These are phyloP conservation scores for Trichoderma sp. DNA, from an alignment of 2,329 filamentous ascomycete genomes.

Conservation along the genomic window DNA sequence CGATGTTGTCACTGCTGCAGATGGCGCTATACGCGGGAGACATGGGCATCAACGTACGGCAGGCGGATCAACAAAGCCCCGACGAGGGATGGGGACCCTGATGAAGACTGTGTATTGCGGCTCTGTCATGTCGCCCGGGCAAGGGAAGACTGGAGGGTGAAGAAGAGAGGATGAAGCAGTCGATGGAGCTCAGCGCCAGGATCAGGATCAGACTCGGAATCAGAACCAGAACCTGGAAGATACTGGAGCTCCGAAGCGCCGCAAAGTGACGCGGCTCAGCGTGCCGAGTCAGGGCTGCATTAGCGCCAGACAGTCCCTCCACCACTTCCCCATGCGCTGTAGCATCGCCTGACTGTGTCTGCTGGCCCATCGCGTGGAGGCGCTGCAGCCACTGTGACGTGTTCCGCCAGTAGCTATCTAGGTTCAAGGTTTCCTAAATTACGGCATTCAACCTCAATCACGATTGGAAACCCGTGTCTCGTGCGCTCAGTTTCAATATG, in stretches of 20 bases:
- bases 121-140: conserved; percentile 41
- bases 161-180: not conserved
- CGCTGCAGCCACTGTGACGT: not conserved
- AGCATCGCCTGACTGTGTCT: not conserved
- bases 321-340: not conserved
- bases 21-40: not conserved
- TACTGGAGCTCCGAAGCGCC: not conserved
- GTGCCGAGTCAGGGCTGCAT: conserved; percentile 7
- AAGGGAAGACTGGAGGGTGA: not conserved
- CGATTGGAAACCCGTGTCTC: not conserved
- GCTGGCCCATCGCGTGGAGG: not conserved
- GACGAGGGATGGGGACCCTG: conserved; percentile 81
- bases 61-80: conserved; percentile 85
- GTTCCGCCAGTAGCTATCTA: no score
- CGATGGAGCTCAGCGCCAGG: no score
- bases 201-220: not conserved
- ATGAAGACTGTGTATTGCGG: conserved; percentile 74
- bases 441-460: no score
- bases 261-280: conserved; percentile 1
- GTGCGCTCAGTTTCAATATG: no score
- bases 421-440: no score
- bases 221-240: not conserved
- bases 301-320: not conserved
- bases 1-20: not conserved
- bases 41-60: conserved; percentile 53